phyloP scores from a whole-genome alignment of 2,329 filamentous ascomycete genomes.

The Aspergillus pseudoviridinutans region DNA sequence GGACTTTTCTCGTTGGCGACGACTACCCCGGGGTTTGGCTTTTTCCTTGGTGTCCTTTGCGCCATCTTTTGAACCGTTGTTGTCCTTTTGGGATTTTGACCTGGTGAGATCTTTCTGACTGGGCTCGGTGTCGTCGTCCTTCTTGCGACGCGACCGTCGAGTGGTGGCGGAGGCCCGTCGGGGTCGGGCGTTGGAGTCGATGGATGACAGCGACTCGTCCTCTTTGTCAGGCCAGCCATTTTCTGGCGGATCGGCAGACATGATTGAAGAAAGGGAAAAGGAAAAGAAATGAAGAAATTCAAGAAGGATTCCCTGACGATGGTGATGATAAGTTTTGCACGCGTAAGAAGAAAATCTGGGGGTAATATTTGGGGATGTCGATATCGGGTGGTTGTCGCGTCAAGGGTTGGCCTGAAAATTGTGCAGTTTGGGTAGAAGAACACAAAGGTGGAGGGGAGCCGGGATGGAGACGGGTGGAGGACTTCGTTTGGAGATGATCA shows the following conservation, averaged over 20 bases:
- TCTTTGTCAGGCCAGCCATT: slow-evolving; percentile 22
- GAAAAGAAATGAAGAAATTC: not conserved
- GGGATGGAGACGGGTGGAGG: not conserved
- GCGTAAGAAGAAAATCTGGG: not conserved
- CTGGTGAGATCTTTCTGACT: slow-evolving; percentile 26
- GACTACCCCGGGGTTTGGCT: slow-evolving; percentile 25
- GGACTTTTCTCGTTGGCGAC: slow-evolving; percentile 36
- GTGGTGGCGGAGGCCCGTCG: slow-evolving; percentile 28
- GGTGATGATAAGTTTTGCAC: not conserved
- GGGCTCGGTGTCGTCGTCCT: slow-evolving; percentile 33
- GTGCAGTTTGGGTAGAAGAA: slow-evolving; percentile 1
- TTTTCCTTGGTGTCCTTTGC: slow-evolving; percentile 15
- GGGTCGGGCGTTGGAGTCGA: slow-evolving; percentile 22
- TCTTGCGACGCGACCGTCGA: slow-evolving; percentile 39
- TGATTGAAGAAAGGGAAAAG: slow-evolving; percentile 7
- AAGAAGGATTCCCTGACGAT: not conserved
- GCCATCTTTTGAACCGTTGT: slow-evolving; percentile 18
- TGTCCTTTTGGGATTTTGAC: slow-evolving; percentile 20
- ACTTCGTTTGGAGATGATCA: not conserved
- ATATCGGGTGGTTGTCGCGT: not conserved
- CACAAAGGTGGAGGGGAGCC: not conserved
- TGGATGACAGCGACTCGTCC: slow-evolving; percentile 18
- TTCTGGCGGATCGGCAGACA: slow-evolving; percentile 31
- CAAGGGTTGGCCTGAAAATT: not conserved
- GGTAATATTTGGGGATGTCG: not conserved